Conservation (phyloP, 2,329 filamentous ascomycete genomes). For the Ceratocystiopsis brevicomis region DNA sequence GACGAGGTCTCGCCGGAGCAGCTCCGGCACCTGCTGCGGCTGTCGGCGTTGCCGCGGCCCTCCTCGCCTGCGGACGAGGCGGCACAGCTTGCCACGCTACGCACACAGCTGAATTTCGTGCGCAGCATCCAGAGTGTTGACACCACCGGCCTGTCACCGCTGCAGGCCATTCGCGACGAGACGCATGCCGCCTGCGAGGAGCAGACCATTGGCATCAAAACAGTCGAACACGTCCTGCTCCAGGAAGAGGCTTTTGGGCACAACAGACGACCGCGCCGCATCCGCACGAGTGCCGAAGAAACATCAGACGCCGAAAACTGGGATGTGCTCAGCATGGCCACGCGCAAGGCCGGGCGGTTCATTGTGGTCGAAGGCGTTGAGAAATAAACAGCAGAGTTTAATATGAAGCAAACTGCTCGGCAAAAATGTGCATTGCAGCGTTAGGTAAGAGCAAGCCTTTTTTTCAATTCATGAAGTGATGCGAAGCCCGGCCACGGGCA, state of each 20-base stretch:
- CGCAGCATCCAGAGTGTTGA: constrained; percentile 64
- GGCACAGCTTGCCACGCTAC: constrained; percentile 54
- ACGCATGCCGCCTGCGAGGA: constrained; percentile 35
- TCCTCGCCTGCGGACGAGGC: constrained; percentile 40
- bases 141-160: constrained; percentile 50
- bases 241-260: constrained; percentile 44
- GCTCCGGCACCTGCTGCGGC: constrained; percentile 67
- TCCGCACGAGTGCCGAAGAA: constrained; percentile 14
- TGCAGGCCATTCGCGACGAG: constrained; percentile 69
- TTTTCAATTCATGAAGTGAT: too few species aligned
- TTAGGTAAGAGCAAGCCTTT: background rate
- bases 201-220: constrained; percentile 38
- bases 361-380: constrained; percentile 52
- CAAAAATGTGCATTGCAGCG: background rate
- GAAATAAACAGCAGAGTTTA: background rate
- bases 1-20: constrained; percentile 40
- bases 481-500: too few species aligned
- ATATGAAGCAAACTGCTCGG: too few species aligned
- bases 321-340: constrained; percentile 49
- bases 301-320: constrained; percentile 39
- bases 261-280: constrained; percentile 24
- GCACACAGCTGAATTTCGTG: constrained; percentile 81
- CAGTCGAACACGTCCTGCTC: constrained; percentile 34
- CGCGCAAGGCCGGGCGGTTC: constrained; percentile 48
- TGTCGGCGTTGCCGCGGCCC: constrained; percentile 71